Conservation (phyloP, 2,329 filamentous ascomycete genomes). For the Pestalotiopsis fici region DNA sequence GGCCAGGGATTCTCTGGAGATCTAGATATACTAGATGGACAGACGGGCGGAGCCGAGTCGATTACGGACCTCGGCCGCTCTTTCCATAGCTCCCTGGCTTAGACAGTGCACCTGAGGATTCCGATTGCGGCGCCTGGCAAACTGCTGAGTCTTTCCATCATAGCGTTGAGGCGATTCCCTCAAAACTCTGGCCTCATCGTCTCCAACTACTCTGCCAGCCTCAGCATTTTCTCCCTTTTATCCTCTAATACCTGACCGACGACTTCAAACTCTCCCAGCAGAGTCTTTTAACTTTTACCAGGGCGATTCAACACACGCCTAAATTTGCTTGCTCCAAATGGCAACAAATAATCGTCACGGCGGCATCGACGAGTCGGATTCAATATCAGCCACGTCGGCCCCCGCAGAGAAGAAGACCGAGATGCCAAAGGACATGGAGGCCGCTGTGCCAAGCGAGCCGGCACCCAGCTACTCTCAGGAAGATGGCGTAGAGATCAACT, state of each 20-base stretch:
- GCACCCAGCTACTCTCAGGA: conserved; percentile 14
- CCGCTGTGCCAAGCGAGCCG: not conserved
- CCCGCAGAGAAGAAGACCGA: conserved; percentile 2
- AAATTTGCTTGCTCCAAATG: not conserved
- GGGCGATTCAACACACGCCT: not conserved
- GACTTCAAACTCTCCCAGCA: not conserved
- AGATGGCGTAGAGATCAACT: conserved; percentile 28
- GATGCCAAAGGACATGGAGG: not conserved
- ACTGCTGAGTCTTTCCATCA: not conserved
- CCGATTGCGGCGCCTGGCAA: conserved; percentile 3
- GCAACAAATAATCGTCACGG: not conserved
- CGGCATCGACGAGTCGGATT: not conserved
- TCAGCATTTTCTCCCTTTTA: not conserved
- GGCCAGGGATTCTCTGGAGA: not conserved
- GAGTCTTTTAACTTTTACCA: not conserved
- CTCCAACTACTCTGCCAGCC: not conserved
- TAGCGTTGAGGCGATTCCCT: not conserved
- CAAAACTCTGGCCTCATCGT: not conserved
- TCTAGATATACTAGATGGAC: conserved; percentile 1
- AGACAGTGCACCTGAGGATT: not conserved
- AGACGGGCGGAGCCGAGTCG: conserved; percentile 3
- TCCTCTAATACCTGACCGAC: not conserved
- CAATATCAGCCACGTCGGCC: not conserved
- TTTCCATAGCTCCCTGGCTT: conserved; percentile 1
- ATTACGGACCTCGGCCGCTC: not conserved